phyloP scores from a whole-genome alignment of 2,329 filamentous ascomycete genomes.

The Dactylonectria estremocensis region DNA sequence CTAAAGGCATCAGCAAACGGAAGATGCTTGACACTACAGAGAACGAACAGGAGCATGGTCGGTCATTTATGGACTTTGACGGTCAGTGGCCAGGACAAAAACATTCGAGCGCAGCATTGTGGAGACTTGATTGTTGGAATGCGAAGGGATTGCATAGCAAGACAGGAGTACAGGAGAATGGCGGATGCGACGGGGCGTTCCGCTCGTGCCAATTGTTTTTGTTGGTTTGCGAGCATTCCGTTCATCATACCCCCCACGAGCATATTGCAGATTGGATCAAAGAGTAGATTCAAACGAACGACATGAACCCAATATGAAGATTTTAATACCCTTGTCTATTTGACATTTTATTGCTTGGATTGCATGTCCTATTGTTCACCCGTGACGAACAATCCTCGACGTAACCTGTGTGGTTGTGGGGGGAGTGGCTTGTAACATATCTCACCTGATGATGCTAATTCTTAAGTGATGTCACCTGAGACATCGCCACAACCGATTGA shows the following conservation, averaged over 20 bases:
- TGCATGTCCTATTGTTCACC: background rate
- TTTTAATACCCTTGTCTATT: constrained; percentile 33
- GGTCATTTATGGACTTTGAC: constrained; percentile 40
- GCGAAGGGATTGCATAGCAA: constrained; percentile 50
- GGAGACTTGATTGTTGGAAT: constrained; percentile 51
- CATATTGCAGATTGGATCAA: constrained; percentile 48
- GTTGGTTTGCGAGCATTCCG: constrained; percentile 48
- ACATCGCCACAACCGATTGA: background rate
- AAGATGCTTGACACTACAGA: constrained; percentile 28
- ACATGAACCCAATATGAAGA: constrained; percentile 43
- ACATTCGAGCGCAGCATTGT: constrained; percentile 44
- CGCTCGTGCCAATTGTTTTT: constrained; percentile 42
- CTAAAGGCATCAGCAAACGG: constrained; percentile 39
- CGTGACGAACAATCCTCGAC: background rate
- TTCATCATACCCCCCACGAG: constrained; percentile 49
- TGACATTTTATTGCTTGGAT: background rate
- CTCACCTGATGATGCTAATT: background rate
- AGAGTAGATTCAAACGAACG: constrained; percentile 47
- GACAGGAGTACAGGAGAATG: constrained; percentile 48
- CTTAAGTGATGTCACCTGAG: background rate
- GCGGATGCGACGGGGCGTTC: constrained; percentile 39
- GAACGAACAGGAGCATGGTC: constrained; percentile 34
- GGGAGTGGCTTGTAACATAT: background rate
- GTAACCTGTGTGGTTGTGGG: background rate
- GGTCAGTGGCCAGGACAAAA: constrained; percentile 41